Evolutionary conservation across 2,329 filamentous ascomycete species (phyloP), one percentile per base, ranked within the genome.

Genomic region (Westerdykella ornata): DNA sequence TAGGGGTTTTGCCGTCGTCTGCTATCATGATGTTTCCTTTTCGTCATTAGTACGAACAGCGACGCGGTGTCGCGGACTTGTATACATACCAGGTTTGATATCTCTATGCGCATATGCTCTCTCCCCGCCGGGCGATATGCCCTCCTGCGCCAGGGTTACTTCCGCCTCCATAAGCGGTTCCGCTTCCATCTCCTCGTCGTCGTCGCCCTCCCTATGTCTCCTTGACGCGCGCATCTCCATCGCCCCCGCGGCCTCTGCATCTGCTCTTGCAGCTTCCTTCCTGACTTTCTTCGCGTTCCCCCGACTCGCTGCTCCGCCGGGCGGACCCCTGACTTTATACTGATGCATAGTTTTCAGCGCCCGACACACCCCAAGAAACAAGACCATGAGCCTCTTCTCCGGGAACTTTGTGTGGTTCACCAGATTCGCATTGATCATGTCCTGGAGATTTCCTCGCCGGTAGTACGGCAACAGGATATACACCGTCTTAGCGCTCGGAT

Each of bases 381-480:
- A 68, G 44, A 82, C 74, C 88, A 97, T 90, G 47, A 98, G 73
- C 56, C 83, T 77, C 62, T 82, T 78, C 71, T 97, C 90, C 1
- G 90, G 88, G 58, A 98, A 97, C 38, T 76, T 77, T 29, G 85
- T 86, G 64, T 94, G 88, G 67, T 97, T 97, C 67, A 98, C 90
- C 41, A 97, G 73, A 68, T 98, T 98, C 49, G 92, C 90, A 67
- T 98, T 98, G 73, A 98, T 97, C 62, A 94, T 84, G 69, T 98
- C 92, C 70, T 98, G 92, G 29, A 98, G 76, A 66, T 98, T 98
- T 12, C 92, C 92, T 51, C 90, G 77, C 56, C 88, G 77, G 71
- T 96, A 98, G 72, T 97, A 98, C 11, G 92, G 92, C 15, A 98
- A 76, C 33, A 98, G 74, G 47, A 98, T 92, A 67, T 98, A 98